These are phyloP conservation scores for Basipetospora chlamydospora DNA, from an alignment of 2,329 filamentous ascomycete genomes.

Conservation along the genomic window DNA sequence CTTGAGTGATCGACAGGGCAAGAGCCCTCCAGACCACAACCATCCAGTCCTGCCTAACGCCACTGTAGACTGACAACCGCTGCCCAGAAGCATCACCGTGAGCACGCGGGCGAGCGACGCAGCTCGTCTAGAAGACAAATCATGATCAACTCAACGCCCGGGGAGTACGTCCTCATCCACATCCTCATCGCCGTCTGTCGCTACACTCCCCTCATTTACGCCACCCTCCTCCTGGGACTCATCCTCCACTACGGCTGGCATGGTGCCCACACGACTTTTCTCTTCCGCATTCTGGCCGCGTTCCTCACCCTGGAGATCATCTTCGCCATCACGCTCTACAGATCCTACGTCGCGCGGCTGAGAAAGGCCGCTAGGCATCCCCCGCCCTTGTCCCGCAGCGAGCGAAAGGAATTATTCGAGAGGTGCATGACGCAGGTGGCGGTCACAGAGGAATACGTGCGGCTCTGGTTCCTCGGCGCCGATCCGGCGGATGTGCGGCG, in stretches of 20 bases:
- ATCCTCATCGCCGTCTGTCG: constrained; percentile 26
- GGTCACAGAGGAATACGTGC: constrained; percentile 41
- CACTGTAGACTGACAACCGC: too few relatives aligned
- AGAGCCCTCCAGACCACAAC: too few relatives aligned
- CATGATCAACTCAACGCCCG: too few relatives aligned
- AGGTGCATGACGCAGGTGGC: constrained; percentile 39
- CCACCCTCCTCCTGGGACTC: constrained; percentile 15
- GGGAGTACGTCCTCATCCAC: constrained; percentile 31
- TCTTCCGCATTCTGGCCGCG: constrained; percentile 11
- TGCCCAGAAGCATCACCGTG: too few relatives aligned
- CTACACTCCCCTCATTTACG: constrained; percentile 26
- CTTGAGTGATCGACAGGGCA: too few relatives aligned
- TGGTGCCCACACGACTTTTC: constrained; percentile 7
- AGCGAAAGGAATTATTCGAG: constrained; percentile 40
- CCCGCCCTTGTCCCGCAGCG: constrained; percentile 23
- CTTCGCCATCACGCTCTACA: constrained; percentile 28
- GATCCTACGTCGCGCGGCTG: constrained; percentile 26
- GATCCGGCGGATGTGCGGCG: constrained; percentile 39
- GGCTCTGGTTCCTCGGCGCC: constrained; percentile 52
- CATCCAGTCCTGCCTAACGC: too few relatives aligned
- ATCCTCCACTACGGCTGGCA: constrained; percentile 10
- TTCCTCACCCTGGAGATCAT: constrained; percentile 24
- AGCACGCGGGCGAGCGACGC: too few relatives aligned
- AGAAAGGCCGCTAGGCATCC: constrained; percentile 24
- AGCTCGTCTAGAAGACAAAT: too few relatives aligned